Evolutionary conservation across 2,329 filamentous ascomycete genomes (phyloP).

Genomic region (Emmonsia crescens): DNA sequence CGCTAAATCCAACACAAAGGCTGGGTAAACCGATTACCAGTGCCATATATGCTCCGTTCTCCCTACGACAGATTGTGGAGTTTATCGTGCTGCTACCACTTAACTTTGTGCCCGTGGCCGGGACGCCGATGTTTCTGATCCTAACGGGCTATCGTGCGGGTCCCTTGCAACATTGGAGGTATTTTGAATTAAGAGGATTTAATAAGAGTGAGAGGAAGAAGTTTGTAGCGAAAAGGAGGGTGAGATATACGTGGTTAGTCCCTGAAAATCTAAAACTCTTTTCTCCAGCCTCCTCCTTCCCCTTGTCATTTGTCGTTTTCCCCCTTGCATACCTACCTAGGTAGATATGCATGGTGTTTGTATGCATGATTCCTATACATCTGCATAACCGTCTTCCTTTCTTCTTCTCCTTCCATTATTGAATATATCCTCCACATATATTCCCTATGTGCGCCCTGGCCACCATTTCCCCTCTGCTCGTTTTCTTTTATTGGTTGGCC

Average conservation of each 20-base stretch:
- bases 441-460: not conserved
- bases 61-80: conserved; percentile 78
- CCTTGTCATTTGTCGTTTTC: not conserved
- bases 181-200: conserved; percentile 70
- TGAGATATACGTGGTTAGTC: conserved; percentile 72
- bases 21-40: conserved; percentile 70
- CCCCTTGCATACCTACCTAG: not conserved
- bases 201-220: conserved; percentile 61
- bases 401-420: not conserved
- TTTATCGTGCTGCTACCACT: conserved; percentile 69
- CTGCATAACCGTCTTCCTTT: not conserved
- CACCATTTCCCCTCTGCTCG: not conserved
- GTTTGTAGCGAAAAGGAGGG: conserved; percentile 55
- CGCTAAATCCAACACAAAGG: conserved; percentile 57
- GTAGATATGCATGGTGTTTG: not conserved
- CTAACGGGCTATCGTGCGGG: conserved; percentile 80
- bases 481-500: not conserved
- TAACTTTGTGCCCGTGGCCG: conserved; percentile 76
- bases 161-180: conserved; percentile 81
- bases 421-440: not conserved
- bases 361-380: not conserved
- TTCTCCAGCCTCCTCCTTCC: not conserved
- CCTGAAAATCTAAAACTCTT: not conserved
- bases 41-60: conserved; percentile 79
- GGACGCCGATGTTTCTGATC: conserved; percentile 74